Base-by-base conservation (phyloP, 495 filamentous ascomycete species). In the Aspergillus haitiensis region DNA sequence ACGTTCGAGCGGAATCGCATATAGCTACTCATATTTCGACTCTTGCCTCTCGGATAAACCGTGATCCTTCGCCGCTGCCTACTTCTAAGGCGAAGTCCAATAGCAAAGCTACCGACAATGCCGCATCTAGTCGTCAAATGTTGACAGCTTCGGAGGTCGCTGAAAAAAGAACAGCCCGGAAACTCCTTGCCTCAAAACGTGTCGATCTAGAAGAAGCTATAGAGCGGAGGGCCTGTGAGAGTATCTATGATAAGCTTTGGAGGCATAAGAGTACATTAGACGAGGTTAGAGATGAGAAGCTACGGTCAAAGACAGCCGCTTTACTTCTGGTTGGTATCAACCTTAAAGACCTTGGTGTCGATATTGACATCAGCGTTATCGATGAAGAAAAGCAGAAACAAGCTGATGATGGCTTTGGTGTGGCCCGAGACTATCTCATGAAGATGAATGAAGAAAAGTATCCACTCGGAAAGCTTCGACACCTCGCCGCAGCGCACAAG, bases 231-330 rank as follows among this genome's bases (percentile, higher is more conserved):
- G 86, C 94, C 9, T 97, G 92, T 70, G 91, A 97, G 69, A 82
- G 83, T 33, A 84, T 98, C 18, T 97, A 98, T 65, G 82, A 85
- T 58, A 86, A 88, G 47, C 86, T 98, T 67, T 99, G 91, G 84
- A 85, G 93, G 42, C 94, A 99, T 70, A 86, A 87, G 53, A 94
- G 81, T 65, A 96, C 93, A 2, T 82, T 98, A 70, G 94, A 99
- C 70, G 94, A 98, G 69, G 92, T 93, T 7, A 82, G 93, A 63
- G 94, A 99, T 70, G 92, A 96, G 65, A 98, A 95, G 67, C 76
- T 99, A 57, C 86, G 94, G 32, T 98, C 95, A 3, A 93, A 96
- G 63, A 97, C 92, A 7, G 95, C 94, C 18, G 93, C 94, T 0
- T 77, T 99, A 47, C 82, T 89, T 27, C 80, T 99, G 16, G 90